These are phyloP conservation scores for Neurospora cerealis DNA, from an alignment of 495 filamentous ascomycete genomes.

Conservation along the genomic window DNA sequence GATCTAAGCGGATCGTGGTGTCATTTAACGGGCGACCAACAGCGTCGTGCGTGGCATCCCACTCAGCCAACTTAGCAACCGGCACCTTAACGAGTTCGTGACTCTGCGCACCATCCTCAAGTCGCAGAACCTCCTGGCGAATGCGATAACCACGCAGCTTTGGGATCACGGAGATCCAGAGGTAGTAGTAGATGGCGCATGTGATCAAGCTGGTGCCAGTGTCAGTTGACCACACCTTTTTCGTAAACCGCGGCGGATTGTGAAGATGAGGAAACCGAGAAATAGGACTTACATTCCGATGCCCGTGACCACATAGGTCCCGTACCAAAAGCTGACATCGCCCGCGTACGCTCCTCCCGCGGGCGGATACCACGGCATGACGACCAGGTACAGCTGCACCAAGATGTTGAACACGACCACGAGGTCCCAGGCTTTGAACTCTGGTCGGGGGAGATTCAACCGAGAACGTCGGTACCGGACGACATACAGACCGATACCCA, in stretches of 20 bases:
- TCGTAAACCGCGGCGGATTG: neutral
- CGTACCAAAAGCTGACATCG: slow-evolving; percentile 60
- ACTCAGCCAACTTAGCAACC: slow-evolving; percentile 32
- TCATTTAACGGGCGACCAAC: slow-evolving; percentile 22
- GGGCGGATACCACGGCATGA: slow-evolving; percentile 60
- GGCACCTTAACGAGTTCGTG: slow-evolving; percentile 49
- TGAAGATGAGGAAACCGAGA: neutral
- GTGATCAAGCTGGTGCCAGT: slow-evolving; percentile 27
- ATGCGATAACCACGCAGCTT: slow-evolving; percentile 39
- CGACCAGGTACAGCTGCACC: slow-evolving; percentile 45
- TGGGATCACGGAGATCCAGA: slow-evolving; percentile 47
- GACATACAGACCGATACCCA: slow-evolving; percentile 44
- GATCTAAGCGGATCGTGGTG: neutral
- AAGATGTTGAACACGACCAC: slow-evolving; percentile 45
- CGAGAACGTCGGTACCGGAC: slow-evolving; percentile 42
- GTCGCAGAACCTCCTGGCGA: slow-evolving; percentile 40
- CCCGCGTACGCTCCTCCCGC: slow-evolving; percentile 43
- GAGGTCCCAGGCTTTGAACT: slow-evolving; percentile 46
- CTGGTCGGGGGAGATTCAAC: slow-evolving; percentile 30
- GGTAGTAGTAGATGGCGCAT: slow-evolving; percentile 46
- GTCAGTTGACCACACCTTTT: neutral
- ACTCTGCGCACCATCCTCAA: slow-evolving; percentile 38
- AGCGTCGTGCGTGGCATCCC: slow-evolving; percentile 50
- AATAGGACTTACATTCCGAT: slow-evolving; percentile 41
- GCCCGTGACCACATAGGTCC: slow-evolving; percentile 48